Evolutionary conservation across 2,329 filamentous ascomycete genomes (phyloP).

Genomic region (Scedosporium dehoogii): DNA sequence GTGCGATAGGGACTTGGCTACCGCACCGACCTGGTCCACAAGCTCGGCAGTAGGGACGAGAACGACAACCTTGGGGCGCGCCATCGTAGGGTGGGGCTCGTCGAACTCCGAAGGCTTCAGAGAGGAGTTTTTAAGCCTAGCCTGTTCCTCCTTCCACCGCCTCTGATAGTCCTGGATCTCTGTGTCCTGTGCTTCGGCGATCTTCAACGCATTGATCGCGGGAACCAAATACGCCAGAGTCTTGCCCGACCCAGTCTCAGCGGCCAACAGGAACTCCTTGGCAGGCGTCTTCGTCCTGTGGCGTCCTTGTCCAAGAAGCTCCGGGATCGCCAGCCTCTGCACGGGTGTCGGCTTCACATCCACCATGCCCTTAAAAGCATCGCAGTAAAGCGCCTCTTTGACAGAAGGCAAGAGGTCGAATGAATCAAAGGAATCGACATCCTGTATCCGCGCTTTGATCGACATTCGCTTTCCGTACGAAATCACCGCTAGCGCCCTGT

Average conservation of each 20-base stretch:
- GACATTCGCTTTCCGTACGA: conserved; percentile 57
- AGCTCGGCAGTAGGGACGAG: conserved; percentile 89
- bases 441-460: conserved; percentile 46
- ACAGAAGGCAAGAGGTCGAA: conserved; percentile 66
- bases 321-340: conserved; percentile 80
- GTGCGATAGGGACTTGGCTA: conserved; percentile 78
- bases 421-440: conserved; percentile 70
- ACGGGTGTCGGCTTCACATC: conserved; percentile 79
- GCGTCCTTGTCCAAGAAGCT: conserved; percentile 50
- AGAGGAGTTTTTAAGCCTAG: conserved; percentile 41
- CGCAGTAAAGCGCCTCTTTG: conserved; percentile 58
- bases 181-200: conserved; percentile 53
- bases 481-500: conserved; percentile 64
- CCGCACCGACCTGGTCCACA: conserved; percentile 72
- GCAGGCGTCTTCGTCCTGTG: conserved; percentile 18
- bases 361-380: conserved; percentile 65
- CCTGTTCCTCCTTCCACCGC: conserved; percentile 43
- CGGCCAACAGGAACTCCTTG: conserved; percentile 69
- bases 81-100: conserved; percentile 62
- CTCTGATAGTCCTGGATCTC: conserved; percentile 48
- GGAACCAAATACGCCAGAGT: conserved; percentile 88
- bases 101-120: conserved; percentile 55
- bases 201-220: conserved; percentile 74
- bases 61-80: conserved; percentile 72
- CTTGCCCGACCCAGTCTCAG: conserved; percentile 95